phyloP scores from a whole-genome alignment of 1,139 yeast species.

The Candida sp. region DNA sequence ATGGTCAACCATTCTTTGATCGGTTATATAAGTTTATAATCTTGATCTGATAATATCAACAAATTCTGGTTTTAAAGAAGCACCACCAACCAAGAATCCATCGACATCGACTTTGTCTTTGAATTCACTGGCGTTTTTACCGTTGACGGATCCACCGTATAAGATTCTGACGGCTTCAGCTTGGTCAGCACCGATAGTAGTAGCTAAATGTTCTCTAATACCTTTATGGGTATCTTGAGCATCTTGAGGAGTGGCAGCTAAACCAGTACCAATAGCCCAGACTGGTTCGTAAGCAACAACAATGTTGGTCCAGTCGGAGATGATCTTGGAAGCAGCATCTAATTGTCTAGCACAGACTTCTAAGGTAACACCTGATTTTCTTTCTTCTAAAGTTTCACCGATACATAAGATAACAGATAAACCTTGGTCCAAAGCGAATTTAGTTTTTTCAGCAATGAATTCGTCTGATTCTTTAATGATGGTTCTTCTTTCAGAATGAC shows the following conservation, averaged over 20 bases:
- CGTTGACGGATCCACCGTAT: slow-evolving; percentile 99
- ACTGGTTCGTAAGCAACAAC: slow-evolving; percentile 99
- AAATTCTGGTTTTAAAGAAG: slow-evolving; percentile 97
- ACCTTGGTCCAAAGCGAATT: slow-evolving; percentile 88
- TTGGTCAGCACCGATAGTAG: slow-evolving; percentile 72
- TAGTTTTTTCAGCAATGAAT: slow-evolving; percentile 90
- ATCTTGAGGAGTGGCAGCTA: slow-evolving; percentile 98
- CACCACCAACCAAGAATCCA: slow-evolving; percentile 99
- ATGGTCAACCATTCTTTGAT: too few species aligned
- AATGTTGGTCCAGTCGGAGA: slow-evolving; percentile 87
- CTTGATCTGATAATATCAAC: slow-evolving; percentile 93
- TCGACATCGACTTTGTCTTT: slow-evolving; percentile 93
- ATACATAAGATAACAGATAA: slow-evolving; percentile 90
- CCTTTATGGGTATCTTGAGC: slow-evolving; percentile 93
- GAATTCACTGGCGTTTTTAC: slow-evolving; percentile 87
- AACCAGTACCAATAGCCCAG: slow-evolving; percentile 99
- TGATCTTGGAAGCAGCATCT: slow-evolving; percentile 79
- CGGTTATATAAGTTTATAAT: slow-evolving; percentile 41
- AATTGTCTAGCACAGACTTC: slow-evolving; percentile 88
- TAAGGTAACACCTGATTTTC: slow-evolving; percentile 83
- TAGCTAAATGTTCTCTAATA: slow-evolving; percentile 79
- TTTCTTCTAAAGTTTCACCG: slow-evolving; percentile 96
- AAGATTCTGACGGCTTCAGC: slow-evolving; percentile 85
- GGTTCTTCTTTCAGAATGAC: slow-evolving; percentile 99
- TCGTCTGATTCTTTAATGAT: slow-evolving; percentile 88